phyloP scores from a whole-genome alignment of 2,329 filamentous ascomycete species.

The Tolypocladium ophioglossoides region DNA sequence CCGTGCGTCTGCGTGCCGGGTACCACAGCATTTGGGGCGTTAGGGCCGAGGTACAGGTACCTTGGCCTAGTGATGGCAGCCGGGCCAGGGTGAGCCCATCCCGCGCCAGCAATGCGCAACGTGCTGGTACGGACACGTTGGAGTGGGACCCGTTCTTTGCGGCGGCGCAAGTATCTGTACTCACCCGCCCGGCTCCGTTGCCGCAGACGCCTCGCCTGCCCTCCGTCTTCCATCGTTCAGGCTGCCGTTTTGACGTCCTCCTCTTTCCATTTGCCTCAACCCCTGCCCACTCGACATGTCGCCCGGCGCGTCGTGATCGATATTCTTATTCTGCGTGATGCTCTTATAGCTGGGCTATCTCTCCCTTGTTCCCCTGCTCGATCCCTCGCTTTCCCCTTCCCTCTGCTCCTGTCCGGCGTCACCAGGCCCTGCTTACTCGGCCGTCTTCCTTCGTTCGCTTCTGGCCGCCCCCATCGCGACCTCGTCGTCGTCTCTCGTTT shows the following conservation, averaged over 20 bases:
- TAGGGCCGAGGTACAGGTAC: not conserved
- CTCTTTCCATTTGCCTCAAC: not conserved
- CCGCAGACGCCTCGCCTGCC: not conserved
- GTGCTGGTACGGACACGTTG: not conserved
- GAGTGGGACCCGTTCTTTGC: not conserved
- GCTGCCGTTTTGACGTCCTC: too few species aligned
- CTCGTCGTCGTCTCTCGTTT: not conserved
- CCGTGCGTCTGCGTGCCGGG: not conserved
- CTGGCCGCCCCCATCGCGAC: not conserved
- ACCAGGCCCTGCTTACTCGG: slow-evolving; percentile 1
- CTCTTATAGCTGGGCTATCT: slow-evolving; percentile 19
- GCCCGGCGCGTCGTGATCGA: slow-evolving; percentile 14
- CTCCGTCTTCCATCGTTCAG: too few species aligned
- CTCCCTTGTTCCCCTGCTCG: not conserved
- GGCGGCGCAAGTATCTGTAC: not conserved
- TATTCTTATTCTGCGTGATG: slow-evolving; percentile 11
- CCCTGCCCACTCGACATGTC: slow-evolving; percentile 6
- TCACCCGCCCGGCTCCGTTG: not conserved
- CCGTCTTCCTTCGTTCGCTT: not conserved
- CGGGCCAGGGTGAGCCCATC: not conserved
- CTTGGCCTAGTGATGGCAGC: not conserved
- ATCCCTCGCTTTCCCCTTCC: not conserved
- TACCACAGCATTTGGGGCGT: too few species aligned
- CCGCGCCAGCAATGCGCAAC: not conserved
- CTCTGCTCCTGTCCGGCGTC: not conserved